Conservation (phyloP, 805 yeast species). For the Wickerhamomyces queroliae region DNA sequence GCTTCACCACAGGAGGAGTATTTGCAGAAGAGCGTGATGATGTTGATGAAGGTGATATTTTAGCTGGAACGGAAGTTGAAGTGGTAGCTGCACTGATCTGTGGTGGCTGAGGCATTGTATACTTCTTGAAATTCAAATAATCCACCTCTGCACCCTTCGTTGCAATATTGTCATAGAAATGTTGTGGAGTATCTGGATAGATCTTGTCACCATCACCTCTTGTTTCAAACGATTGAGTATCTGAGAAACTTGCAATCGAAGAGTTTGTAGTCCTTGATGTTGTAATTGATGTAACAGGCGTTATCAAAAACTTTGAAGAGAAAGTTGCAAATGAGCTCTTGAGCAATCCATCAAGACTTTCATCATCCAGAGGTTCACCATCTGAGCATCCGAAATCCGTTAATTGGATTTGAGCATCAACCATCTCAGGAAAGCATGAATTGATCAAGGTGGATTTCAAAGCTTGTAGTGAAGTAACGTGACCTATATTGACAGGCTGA, state of each 20-base stretch:
- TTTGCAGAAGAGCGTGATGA: too few species aligned
- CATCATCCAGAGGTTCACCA: constrained; percentile 53
- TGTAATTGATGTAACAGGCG: constrained; percentile 26
- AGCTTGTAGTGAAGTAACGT: constrained; percentile 23
- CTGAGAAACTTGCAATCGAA: constrained; percentile 35
- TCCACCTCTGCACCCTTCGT: constrained; percentile 36
- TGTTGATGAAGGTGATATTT: background rate
- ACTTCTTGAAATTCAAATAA: constrained; percentile 48
- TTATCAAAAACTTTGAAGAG: constrained; percentile 27
- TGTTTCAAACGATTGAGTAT: constrained; percentile 47
- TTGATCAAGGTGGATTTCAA: constrained; percentile 36
- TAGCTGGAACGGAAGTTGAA: background rate
- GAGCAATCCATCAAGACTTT: constrained; percentile 32
- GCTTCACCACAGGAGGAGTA: too few species aligned
- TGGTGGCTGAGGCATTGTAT: background rate
- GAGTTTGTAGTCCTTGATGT: constrained; percentile 35
- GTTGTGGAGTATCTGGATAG: constrained; percentile 68
- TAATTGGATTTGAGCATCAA: constrained; percentile 40
- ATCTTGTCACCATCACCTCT: constrained; percentile 30
- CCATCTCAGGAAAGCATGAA: constrained; percentile 24
- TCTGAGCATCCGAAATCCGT: constrained; percentile 62
- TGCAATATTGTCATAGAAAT: constrained; percentile 41
- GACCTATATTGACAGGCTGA: constrained; percentile 39
- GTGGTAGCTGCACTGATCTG: background rate
- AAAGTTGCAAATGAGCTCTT: constrained; percentile 27